Base-by-base conservation (phyloP, 2,329 filamentous ascomycete species). In the Fusarium sterilihyphosum region DNA sequence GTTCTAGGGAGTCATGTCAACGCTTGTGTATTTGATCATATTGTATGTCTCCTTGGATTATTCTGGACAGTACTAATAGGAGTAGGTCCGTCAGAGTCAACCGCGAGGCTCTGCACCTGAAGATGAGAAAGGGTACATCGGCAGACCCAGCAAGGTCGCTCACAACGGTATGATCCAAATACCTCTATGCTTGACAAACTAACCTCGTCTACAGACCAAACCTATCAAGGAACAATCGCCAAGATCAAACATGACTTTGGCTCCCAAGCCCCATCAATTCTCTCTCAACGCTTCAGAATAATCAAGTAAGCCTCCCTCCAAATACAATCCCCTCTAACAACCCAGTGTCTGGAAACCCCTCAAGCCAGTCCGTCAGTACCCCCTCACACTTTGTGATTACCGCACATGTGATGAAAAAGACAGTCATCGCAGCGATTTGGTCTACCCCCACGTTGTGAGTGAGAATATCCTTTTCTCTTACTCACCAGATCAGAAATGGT, bases 31-130 rank as follows among this genome's bases (percentile, higher is more conserved):
- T 50, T 50, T 50, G 47, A 50, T 33, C 29, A 50, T 7, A 50
- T 50, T 6, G 47, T 50, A 50, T 17, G 47, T n/a, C 26, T 18
- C 47, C 11, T 1, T 24, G 12, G 24, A 2, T 4, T 29, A 2
- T 16, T 29, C 24, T 29, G 6, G 18, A 8, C 26, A 47, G 8
- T 3, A 0, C 16, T 50, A 14, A 50, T 9, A 0, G 0, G 3
- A 7, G 1, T 12, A 50, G 47, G 47, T 33, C 11, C 47, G 47
- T 6, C 47, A 50, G 29, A 50, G 47, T 7, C 47, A 33, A 5
- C 29, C 22, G 0, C 47, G 47, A 9, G 29, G 29, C 22, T 50
- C 22, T 24, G 5, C 22, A 4, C 29, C 29, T 13, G 47, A 33
- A 14, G 29, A 50, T 9, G 47, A 33, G 17, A 50, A 33, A 24